Base-by-base conservation (phyloP, 352 stramenopile genomes). In the Phytophthora capsici region DNA sequence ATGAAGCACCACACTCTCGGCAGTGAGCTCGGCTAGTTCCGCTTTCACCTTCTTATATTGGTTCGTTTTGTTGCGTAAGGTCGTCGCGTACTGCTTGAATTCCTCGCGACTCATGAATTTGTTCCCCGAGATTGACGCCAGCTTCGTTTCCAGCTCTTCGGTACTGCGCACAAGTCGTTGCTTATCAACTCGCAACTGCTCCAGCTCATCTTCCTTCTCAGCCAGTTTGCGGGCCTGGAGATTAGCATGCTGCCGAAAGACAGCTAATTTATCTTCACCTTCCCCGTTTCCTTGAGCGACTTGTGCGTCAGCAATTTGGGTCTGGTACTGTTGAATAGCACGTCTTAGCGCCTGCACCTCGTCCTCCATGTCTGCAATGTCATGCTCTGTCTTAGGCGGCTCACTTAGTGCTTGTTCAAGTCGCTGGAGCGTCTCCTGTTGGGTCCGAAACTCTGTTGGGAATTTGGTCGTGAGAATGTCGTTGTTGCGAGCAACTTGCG, bases 41-140 rank as follows among this genome's bases (percentile, higher is more conserved):
- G 67, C 78, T 74, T 98, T 98, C 13, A 93, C 72, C 46, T 89
- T 88, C 65, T 98, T 96, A 78, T 97, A 97, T 43, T 94, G 81
- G 63, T 96, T 90, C 5, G 86, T 97, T 64, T 97, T 98, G 61
- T 97, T 95, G 43, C 93, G 82, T 46, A 99, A 69, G 20, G 84
- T 82, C 43, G 84, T 90, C 30, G 79, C 88, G 66, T 97, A 97
- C 55, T 96, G 81, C 59, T 94, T 91, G 62, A 97, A 96, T 60
- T 98, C 91, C 46, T 96, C 88, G 50, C 85, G 86, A 40, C 76
- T 89, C 86, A 96, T 94, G 66, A 89, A 92, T 37, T 94, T 89
- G 25, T 81, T 71, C 2, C 80, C 84, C 2, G 58, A 69, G 20
- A 69, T 69, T 12, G 55, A 64, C 5, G 59, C 56, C 57, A 97